Conservation (phyloP, 306 rosid species). For the Pterocarpus macrocarpus region DNA sequence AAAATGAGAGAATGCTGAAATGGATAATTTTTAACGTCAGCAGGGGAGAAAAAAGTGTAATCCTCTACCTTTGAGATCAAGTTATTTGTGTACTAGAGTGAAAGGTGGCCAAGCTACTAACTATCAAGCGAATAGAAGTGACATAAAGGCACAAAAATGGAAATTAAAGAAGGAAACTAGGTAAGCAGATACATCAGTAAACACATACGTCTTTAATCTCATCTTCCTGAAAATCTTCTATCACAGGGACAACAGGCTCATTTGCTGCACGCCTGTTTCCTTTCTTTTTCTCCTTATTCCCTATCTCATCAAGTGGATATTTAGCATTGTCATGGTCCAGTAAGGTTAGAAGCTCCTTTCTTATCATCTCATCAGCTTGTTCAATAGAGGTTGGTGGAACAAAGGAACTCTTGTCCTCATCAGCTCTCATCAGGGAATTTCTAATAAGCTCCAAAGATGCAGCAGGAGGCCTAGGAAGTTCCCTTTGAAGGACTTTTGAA, state of each 20-base stretch:
- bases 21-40: too few species aligned
- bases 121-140: constrained; percentile 25
- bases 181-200: constrained; percentile 24
- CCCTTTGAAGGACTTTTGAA: constrained; percentile 95
- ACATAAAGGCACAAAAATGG: background rate
- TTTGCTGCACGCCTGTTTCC: constrained; percentile 65
- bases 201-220: constrained; percentile 73
- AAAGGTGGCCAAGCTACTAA: constrained; percentile 29
- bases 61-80: constrained; percentile 26
- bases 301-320: constrained; percentile 78
- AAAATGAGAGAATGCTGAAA: too few species aligned
- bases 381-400: constrained; percentile 93
- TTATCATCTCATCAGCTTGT: constrained; percentile 88
- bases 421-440: constrained; percentile 83
- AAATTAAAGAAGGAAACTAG: constrained; percentile 21
- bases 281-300: constrained; percentile 78
- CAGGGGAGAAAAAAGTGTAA: background rate
- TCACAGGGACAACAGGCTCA: constrained; percentile 68
- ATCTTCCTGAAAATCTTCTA: constrained; percentile 83
- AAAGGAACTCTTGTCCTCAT: constrained; percentile 94
- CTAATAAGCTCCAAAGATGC: constrained; percentile 82
- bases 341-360: constrained; percentile 75
- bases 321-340: constrained; percentile 92
- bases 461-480: constrained; percentile 92
- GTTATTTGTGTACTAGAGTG: constrained; percentile 19